Evolutionary conservation across 768 basidiomycete species (phyloP), one percentile per base, ranked within the genome.

Genomic region (Serendipita sp.): DNA sequence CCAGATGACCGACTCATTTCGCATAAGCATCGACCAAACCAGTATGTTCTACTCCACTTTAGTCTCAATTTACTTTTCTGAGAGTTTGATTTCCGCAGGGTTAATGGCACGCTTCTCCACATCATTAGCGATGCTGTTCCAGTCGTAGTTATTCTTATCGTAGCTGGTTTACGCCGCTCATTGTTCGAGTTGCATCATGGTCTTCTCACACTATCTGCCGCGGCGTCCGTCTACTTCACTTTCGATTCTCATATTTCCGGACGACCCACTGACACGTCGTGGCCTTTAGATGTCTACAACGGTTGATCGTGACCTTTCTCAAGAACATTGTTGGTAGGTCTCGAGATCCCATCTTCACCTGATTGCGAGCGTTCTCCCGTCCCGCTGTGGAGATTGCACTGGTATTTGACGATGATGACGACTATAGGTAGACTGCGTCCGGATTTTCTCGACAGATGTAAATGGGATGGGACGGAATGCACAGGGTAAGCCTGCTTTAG

Each of bases 401-500:
- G n/a, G n/a, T n/a, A n/a, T n/a, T n/a, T n/a, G n/a, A n/a, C n/a
- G n/a, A n/a, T n/a, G n/a, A n/a, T n/a, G n/a, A n/a, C n/a, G n/a
- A n/a, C n/a, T 61, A 4, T 60, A 74, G 76, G 76, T 48, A 69
- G 84, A 24, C 70, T 86, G 17, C 76, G 85, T 13, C 85, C 85
- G 0, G 84, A 86, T 68, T 86, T 86, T 67, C 75, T 86, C 43
- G 74, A 78, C 11, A 78, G 84, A 34, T 86, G 85, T 66, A 76
- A 78, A 65, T 86, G 83, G 82, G 78, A 82, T 61, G 71, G 74
- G 9, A 68, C 70, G 63, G 69, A 70, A 53, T 86, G 85, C 68
- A 78, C 81, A 20, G 85, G 84, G 84, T 83, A 60, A 16, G 65
- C 61, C 34, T 14, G 20, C 2, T 43, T 20, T 50, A 44, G 30